phyloP scores from a whole-genome alignment of 768 basidiomycete genomes.

The Amanita pseudoporphyria region DNA sequence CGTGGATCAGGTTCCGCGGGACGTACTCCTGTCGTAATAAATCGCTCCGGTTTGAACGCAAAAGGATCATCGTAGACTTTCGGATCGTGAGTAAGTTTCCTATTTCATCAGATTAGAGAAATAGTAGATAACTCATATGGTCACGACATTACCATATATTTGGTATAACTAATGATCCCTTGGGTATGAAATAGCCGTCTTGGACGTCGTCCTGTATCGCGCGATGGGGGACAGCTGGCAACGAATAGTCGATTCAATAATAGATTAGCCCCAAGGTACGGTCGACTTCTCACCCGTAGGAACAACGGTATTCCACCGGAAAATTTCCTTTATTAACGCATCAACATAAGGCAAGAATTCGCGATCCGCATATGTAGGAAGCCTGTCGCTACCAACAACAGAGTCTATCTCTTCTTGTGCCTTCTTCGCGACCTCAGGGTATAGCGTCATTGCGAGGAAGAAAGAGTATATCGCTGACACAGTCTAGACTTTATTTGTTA shows the following conservation, averaged over 20 bases:
- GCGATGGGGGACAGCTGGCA: slow-evolving; percentile 42
- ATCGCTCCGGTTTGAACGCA: slow-evolving; percentile 52
- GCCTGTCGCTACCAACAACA: slow-evolving; percentile 47
- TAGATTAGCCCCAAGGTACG: neutral
- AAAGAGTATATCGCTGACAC: slow-evolving; percentile 53
- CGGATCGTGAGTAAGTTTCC: slow-evolving; percentile 48
- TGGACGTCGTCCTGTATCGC: slow-evolving; percentile 52
- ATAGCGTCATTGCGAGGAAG: slow-evolving; percentile 50
- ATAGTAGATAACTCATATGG: neutral
- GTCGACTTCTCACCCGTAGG: slow-evolving; percentile 26
- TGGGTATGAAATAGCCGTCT: slow-evolving; percentile 52
- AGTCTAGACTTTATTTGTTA: slow-evolving; percentile 29
- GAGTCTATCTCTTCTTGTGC: slow-evolving; percentile 57
- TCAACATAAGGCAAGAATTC: slow-evolving; percentile 48
- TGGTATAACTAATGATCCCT: slow-evolving; percentile 41
- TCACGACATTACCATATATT: slow-evolving; percentile 34
- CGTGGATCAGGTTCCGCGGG: slow-evolving; percentile 47
- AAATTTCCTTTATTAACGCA: slow-evolving; percentile 50
- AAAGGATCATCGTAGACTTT: slow-evolving; percentile 43
- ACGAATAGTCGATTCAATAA: slow-evolving; percentile 9
- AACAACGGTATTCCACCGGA: slow-evolving; percentile 39
- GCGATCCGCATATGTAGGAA: slow-evolving; percentile 52
- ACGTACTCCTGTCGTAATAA: slow-evolving; percentile 33
- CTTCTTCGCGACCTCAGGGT: slow-evolving; percentile 46
- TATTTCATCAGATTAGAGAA: slow-evolving; percentile 10